Percentiles rank a stretch among this genome's conserved stretches.
These are phyloP conservation scores for Cordyceps militaris DNA, from an alignment of 2,329 filamentous ascomycete species.

Conservation along the genomic window DNA sequence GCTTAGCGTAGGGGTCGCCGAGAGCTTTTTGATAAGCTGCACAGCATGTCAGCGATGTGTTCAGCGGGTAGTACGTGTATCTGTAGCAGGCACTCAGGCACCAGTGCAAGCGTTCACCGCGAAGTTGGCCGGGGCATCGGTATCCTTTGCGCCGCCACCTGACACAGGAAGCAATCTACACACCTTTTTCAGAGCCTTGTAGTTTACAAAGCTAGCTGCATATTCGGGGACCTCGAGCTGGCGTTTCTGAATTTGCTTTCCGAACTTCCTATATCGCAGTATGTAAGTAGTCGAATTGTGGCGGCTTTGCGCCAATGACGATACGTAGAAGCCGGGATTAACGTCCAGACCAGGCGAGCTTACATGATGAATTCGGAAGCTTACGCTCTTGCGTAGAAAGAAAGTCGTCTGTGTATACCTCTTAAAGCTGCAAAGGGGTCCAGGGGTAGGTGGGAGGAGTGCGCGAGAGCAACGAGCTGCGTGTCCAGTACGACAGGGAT, in stretches of 20 bases:
- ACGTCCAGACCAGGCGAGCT: constrained; percentile 16
- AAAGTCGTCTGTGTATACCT: not conserved
- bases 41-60: constrained; percentile 8
- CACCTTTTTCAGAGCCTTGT: constrained; percentile 98
- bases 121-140: not conserved
- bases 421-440: not conserved
- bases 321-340: not conserved
- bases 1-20: constrained; percentile 76
- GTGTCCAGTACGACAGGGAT: not conserved
- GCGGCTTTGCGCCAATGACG: not conserved
- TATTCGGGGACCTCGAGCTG: constrained; percentile 99
- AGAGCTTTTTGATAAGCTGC: constrained; percentile 97
- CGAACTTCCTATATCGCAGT: constrained; percentile 76
- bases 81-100: not conserved
- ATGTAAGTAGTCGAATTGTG: constrained; percentile 1
- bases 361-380: constrained; percentile 28
- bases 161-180: constrained; percentile 15
- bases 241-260: constrained; percentile 97
- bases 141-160: not conserved
- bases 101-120: not conserved
- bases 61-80: no score
- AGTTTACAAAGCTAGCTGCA: constrained; percentile 98
- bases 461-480: not conserved
- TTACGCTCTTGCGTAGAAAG: not conserved
- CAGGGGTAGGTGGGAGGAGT: not conserved